phyloP scores from a whole-genome alignment of 1,139 yeast genomes.

The Candida tetrigidarum region DNA sequence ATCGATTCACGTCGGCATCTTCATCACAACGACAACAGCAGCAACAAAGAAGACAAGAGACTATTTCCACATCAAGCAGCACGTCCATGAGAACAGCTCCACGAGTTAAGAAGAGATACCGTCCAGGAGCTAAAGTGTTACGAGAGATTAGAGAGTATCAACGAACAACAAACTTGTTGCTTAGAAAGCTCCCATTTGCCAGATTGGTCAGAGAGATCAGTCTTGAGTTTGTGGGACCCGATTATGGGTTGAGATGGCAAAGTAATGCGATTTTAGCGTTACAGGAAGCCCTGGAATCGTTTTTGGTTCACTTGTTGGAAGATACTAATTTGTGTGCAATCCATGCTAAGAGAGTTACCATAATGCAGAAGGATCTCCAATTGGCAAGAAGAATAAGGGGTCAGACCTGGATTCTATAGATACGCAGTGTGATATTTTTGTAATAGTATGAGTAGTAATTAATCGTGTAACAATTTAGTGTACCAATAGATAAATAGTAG shows the following conservation, averaged over 20 bases:
- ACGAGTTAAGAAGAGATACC: conserved; percentile 51
- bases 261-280: conserved; percentile 84
- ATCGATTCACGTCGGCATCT: background rate
- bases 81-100: conserved; percentile 22
- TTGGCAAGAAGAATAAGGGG: conserved; percentile 91
- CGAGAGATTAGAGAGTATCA: conserved; percentile 83
- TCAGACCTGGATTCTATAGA: conserved; percentile 7
- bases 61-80: no score
- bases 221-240: conserved; percentile 61
- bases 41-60: background rate
- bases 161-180: conserved; percentile 72
- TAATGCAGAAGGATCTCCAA: conserved; percentile 93
- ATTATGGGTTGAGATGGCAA: conserved; percentile 82
- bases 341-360: conserved; percentile 93
- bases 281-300: conserved; percentile 95
- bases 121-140: conserved; percentile 77
- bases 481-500: no score
- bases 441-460: no score
- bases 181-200: conserved; percentile 91
- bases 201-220: conserved; percentile 84
- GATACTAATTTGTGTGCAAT: conserved; percentile 91
- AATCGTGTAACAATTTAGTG: background rate
- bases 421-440: background rate
- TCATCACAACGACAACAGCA: conserved; percentile 4
- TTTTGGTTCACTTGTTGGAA: conserved; percentile 80